Evolutionary conservation across 176 grass and related monocot genomes (phyloP).

Genomic region (Miscanthus lutarioriparius): DNA sequence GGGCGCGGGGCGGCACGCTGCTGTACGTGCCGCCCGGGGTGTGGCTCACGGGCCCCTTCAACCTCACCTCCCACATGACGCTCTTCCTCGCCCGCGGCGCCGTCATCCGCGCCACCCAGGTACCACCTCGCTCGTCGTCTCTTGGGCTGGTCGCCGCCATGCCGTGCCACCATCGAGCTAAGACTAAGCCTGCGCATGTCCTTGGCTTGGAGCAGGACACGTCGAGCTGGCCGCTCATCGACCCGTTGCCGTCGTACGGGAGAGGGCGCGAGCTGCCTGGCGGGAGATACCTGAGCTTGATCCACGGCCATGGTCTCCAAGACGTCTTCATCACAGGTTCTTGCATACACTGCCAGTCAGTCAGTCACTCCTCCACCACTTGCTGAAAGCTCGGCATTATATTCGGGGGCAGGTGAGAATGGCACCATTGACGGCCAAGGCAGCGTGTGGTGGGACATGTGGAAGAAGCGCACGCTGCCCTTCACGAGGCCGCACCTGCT

Average conservation of each 20-base stretch:
- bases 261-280: slow-evolving; percentile 77
- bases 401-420: slow-evolving; percentile 51
- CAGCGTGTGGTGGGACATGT: slow-evolving; percentile 81
- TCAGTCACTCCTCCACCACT: too few relatives aligned
- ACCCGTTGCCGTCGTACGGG: slow-evolving; percentile 80
- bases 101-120: slow-evolving; percentile 64
- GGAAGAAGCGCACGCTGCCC: slow-evolving; percentile 62
- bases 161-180: neutral
- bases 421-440: slow-evolving; percentile 88
- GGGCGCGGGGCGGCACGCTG: slow-evolving; percentile 48
- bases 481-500: slow-evolving; percentile 70
- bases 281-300: slow-evolving; percentile 72
- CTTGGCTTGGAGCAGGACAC: slow-evolving; percentile 46
- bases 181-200: neutral
- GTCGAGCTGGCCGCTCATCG: slow-evolving; percentile 65
- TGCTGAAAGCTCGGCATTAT: too few relatives aligned
- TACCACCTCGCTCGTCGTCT: too few relatives aligned
- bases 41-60: slow-evolving; percentile 73
- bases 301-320: slow-evolving; percentile 62
- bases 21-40: slow-evolving; percentile 73
- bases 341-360: too few relatives aligned
- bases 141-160: too few relatives aligned
- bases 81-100: slow-evolving; percentile 71
- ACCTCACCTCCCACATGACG: slow-evolving; percentile 81
- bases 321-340: slow-evolving; percentile 74